Evolutionary conservation across 805 yeast genomes (phyloP).

Genomic region (Candida nitratophila): DNA sequence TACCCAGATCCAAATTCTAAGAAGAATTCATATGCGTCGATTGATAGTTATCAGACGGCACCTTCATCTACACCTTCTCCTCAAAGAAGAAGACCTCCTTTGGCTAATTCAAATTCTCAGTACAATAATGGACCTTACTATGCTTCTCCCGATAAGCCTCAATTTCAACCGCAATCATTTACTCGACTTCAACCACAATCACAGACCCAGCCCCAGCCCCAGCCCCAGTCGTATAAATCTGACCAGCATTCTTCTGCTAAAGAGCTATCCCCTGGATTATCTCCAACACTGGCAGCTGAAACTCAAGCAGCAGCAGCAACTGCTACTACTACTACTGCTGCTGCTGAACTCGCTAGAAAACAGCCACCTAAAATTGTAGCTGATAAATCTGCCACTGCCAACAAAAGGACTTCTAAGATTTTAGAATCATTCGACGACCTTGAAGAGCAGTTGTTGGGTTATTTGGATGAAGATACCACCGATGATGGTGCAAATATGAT

Average conservation of each 20-base stretch:
- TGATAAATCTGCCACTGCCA: not conserved
- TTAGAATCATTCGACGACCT: conserved; percentile 20
- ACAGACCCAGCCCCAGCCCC: not conserved
- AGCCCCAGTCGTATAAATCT: no score
- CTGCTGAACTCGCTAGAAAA: not conserved
- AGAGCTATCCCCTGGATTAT: not conserved
- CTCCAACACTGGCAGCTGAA: not conserved
- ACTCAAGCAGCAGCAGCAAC: not conserved
- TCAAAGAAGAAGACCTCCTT: not conserved
- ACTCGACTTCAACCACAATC: not conserved
- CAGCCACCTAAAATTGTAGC: not conserved
- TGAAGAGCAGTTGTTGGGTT: conserved; percentile 19
- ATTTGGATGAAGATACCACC: conserved; percentile 7
- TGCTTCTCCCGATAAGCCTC: not conserved
- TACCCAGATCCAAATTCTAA: not conserved
- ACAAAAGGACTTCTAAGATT: conserved; percentile 17
- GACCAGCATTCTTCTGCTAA: no score
- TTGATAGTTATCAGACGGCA: not conserved
- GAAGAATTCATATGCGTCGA: not conserved
- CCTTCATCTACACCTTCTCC: not conserved
- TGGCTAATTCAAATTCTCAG: not conserved
- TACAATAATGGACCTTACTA: not conserved
- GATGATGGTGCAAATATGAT: not conserved
- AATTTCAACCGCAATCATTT: not conserved
- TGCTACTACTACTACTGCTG: not conserved